phyloP scores from a whole-genome alignment of 1,284 basidiomycete genomes.

The Trichosporon sp. region DNA sequence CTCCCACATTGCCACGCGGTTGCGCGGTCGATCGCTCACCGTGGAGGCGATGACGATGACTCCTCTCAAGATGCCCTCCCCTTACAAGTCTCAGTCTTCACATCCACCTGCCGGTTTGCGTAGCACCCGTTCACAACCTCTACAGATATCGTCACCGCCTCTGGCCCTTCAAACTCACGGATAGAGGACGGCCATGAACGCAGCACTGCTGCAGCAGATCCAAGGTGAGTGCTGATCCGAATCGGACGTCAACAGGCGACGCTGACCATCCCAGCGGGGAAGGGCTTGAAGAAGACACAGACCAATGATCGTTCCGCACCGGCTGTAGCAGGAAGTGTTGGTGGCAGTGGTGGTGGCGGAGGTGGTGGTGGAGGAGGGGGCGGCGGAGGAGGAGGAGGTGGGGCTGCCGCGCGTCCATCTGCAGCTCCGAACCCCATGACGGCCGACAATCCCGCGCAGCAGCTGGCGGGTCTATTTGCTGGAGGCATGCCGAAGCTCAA shows the following conservation, averaged over 20 bases:
- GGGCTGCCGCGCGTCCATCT: slow-evolving; percentile 16
- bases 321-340: slow-evolving; percentile 51
- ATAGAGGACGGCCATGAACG: slow-evolving; percentile 29
- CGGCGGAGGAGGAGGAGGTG: slow-evolving; percentile 38
- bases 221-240: slow-evolving; percentile 26
- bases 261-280: slow-evolving; percentile 55
- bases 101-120: too few relatives aligned
- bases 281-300: slow-evolving; percentile 67
- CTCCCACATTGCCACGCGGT: background rate
- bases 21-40: background rate
- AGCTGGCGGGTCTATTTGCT: slow-evolving; percentile 77
- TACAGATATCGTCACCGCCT: too few relatives aligned
- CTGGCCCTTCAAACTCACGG: too few relatives aligned
- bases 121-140: too few relatives aligned
- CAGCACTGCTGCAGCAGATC: slow-evolving; percentile 40
- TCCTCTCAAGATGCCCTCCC: background rate
- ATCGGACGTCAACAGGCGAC: background rate
- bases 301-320: slow-evolving; percentile 79
- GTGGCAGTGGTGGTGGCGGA: slow-evolving; percentile 43
- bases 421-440: slow-evolving; percentile 16
- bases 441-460: slow-evolving; percentile 52
- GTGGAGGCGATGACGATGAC: slow-evolving; percentile 6
- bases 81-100: background rate
- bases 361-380: slow-evolving; percentile 52
- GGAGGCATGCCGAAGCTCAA: slow-evolving; percentile 86